Base-by-base conservation (phyloP, 2,329 filamentous ascomycete genomes). In the Raffaelea ambrosiae region DNA sequence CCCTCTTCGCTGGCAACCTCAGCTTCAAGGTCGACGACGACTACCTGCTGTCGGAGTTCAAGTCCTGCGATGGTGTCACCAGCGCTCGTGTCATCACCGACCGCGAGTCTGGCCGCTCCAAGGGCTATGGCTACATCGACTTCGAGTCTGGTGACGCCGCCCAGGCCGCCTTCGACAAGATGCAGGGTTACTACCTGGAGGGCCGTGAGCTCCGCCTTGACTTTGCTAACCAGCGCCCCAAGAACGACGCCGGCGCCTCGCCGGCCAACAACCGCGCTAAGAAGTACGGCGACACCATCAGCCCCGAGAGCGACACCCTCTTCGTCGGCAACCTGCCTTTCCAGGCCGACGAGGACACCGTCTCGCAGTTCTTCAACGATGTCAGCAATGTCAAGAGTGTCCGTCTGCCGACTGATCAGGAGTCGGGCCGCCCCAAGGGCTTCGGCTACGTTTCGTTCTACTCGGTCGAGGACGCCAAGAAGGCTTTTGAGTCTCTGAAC, bases 41-140 rank as follows among this genome's bases (percentile, higher is more conserved):
- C 55, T 80, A 79, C 70, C 81, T 96, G 54, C 76, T 78, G 56
- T 77, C 84, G 59, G 85, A 91, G 65, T 95, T 96, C 71, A 79
- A 89, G 72, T 70, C 78, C 53, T 91, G 84, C 60, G 84, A 83
- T 54, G 84, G 84, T 61, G 74, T 94, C 48, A 70, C 73, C 55
- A 77, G 80, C 59, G 84, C 83, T 55, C 84, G 88, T 58, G 82
- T 95, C 61, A 86, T 95, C 65, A 90, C 82, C 58, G 88, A 95
- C 71, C 84, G 84, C 65, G 80, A 83, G 48, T 78, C 75, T 61
- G 86, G 87, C 60, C 84, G 88, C 62, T 91, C 89, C 67, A 89
- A 89, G 71, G 90, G 88, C 56, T 95, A 94, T 66, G 90, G 90
- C 52, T 96, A 95, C 64, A 86, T 95, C 59, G 89, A 95, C 73